Percentiles rank a stretch among this genome's conserved stretches.
phyloP scores from a whole-genome alignment of 1,284 basidiomycete genomes.

The Athelia sp. region DNA sequence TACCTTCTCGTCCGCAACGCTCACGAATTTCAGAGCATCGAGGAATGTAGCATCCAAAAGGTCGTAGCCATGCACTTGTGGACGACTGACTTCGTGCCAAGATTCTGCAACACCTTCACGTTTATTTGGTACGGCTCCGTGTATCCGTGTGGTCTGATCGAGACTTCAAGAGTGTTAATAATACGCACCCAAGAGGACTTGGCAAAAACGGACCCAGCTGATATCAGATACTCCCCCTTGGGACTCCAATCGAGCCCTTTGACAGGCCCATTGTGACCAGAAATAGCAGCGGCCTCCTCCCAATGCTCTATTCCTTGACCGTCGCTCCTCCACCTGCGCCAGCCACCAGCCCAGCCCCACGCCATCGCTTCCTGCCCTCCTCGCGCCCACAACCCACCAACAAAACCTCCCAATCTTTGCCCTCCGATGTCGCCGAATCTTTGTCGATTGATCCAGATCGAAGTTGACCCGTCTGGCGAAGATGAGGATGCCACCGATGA shows the following conservation, averaged over 20 bases:
- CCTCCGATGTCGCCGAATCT: slow-evolving; percentile 92
- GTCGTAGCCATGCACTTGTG: slow-evolving; percentile 95
- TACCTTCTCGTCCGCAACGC: slow-evolving; percentile 91
- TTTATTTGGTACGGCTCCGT: slow-evolving; percentile 43
- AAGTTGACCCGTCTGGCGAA: slow-evolving; percentile 40
- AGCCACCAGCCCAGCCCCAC: slow-evolving; percentile 91
- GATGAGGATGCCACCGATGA: slow-evolving; percentile 40
- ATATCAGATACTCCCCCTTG: slow-evolving; percentile 77
- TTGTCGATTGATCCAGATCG: slow-evolving; percentile 85
- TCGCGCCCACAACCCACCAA: slow-evolving; percentile 77
- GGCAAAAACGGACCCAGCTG: slow-evolving; percentile 63
- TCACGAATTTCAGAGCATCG: slow-evolving; percentile 72
- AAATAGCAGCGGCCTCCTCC: slow-evolving; percentile 73
- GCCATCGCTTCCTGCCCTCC: slow-evolving; percentile 64
- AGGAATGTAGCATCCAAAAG: slow-evolving; percentile 79
- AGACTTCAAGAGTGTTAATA: slow-evolving; percentile 36
- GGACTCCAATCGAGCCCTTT: slow-evolving; percentile 83
- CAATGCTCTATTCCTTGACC: slow-evolving; percentile 44
- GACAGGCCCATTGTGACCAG: slow-evolving; percentile 78
- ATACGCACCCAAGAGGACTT: background rate
- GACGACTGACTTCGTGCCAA: slow-evolving; percentile 88
- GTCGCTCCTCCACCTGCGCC: slow-evolving; percentile 73
- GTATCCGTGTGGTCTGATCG: slow-evolving; percentile 89
- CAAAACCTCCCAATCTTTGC: slow-evolving; percentile 83
- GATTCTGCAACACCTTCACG: slow-evolving; percentile 17